A percentile compares a stretch with the other conserved stretches of the same genome.
phyloP scores from a whole-genome alignment of 2,329 filamentous ascomycete species.

The Ophiostoma perfectum region DNA sequence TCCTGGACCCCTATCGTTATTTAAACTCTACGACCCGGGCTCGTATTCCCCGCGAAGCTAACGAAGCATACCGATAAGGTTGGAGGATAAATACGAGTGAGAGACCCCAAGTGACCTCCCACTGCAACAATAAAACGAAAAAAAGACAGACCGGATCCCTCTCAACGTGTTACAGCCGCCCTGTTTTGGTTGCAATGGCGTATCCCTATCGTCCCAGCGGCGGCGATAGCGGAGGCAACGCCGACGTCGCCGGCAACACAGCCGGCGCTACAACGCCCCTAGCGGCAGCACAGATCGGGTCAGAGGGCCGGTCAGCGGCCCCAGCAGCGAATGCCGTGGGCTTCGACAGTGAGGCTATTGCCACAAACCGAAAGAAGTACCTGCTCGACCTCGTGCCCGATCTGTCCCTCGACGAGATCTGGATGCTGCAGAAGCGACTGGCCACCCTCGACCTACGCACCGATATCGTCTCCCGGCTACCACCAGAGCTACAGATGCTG shows the following conservation, averaged over 20 bases:
- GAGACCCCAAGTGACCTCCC: no score
- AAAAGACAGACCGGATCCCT: background rate
- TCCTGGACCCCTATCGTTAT: background rate
- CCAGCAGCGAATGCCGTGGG: background rate
- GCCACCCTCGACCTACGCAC: constrained; percentile 24
- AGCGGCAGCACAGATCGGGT: constrained; percentile 8
- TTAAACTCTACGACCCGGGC: background rate
- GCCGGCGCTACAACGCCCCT: background rate
- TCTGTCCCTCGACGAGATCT: constrained; percentile 25
- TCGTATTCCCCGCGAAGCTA: background rate
- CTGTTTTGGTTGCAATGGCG: background rate
- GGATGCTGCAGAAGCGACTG: constrained; percentile 23
- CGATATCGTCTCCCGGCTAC: constrained; percentile 25
- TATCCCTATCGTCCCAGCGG: background rate
- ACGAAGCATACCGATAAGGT: background rate
- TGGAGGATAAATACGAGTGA: background rate
- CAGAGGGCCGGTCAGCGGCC: background rate
- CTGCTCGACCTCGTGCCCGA: constrained; percentile 18
- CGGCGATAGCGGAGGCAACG: background rate
- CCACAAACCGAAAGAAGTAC: constrained; percentile 20
- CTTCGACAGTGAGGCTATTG: background rate
- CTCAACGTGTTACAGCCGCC: background rate
- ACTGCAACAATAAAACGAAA: background rate
- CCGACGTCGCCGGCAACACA: background rate
- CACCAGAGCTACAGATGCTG: constrained; percentile 26